Evolutionary conservation across 345 rosid genomes (phyloP).

Genomic region (Moricandia moricandioides): DNA sequence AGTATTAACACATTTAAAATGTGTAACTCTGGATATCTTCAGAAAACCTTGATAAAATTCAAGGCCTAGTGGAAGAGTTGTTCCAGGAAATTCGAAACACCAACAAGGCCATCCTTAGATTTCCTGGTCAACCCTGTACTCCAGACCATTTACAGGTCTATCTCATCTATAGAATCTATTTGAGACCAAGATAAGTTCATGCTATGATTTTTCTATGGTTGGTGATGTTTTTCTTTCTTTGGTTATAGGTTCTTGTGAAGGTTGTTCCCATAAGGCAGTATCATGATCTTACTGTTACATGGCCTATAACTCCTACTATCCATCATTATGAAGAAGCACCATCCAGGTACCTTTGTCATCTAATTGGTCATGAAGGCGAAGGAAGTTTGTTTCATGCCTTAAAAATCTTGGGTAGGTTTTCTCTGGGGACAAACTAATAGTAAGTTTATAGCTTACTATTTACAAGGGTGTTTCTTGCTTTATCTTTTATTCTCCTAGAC

Average conservation of each 20-base stretch:
- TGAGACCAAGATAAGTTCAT: neutral
- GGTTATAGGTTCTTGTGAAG: slow-evolving; percentile 67
- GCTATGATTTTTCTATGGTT: neutral
- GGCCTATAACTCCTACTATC: slow-evolving; percentile 87
- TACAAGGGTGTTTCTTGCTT: neutral
- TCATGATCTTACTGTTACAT: slow-evolving; percentile 52
- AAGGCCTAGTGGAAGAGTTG: slow-evolving; percentile 53
- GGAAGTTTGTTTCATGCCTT: slow-evolving; percentile 82
- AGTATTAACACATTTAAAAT: neutral
- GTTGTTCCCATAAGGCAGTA: slow-evolving; percentile 73
- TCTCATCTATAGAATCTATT: neutral
- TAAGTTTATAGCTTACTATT: neutral
- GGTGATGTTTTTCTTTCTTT: neutral
- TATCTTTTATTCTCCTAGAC: neutral
- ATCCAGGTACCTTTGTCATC: slow-evolving; percentile 68
- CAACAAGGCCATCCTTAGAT: slow-evolving; percentile 40
- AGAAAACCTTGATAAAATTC: slow-evolving; percentile 72
- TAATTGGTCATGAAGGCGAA: slow-evolving; percentile 89
- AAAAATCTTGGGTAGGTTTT: slow-evolving; percentile 74
- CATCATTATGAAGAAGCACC: slow-evolving; percentile 79
- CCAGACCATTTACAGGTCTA: slow-evolving; percentile 79
- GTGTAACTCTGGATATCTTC: slow-evolving; percentile 34
- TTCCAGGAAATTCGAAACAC: slow-evolving; percentile 67
- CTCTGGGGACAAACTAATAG: neutral
- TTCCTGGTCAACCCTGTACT: slow-evolving; percentile 76